Conservation (phyloP, 495 filamentous ascomycete genomes). For the Aspergillus funiculosus region DNA sequence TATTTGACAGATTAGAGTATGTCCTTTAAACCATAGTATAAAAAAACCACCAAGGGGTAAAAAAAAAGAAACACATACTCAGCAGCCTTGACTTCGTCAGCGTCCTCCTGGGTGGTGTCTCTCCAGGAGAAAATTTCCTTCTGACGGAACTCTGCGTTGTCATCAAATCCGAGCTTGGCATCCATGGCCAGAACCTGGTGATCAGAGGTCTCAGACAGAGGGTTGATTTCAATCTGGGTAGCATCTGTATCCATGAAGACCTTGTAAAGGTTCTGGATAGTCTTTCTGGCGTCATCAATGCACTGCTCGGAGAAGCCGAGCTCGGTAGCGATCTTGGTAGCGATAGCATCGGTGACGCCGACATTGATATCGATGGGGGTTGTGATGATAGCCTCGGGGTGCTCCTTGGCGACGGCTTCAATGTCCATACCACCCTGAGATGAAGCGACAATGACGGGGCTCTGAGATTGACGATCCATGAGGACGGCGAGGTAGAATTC, state of each 20-base stretch:
- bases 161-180: conserved; percentile 94
- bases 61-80: conserved; percentile 48
- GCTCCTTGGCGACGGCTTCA: conserved; percentile 96
- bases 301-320: conserved; percentile 97
- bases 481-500: conserved; percentile 98
- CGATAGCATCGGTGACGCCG: conserved; percentile 93
- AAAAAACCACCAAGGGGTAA: neutral
- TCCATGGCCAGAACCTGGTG: conserved; percentile 98
- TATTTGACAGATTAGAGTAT: conserved; percentile 24
- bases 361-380: conserved; percentile 88
- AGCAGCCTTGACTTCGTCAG: conserved; percentile 94
- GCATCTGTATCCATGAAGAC: conserved; percentile 97
- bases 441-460: conserved; percentile 92
- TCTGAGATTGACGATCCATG: conserved; percentile 91
- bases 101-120: conserved; percentile 90
- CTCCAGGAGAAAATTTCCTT: conserved; percentile 92
- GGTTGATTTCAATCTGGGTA: conserved; percentile 99
- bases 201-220: conserved; percentile 91
- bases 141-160: conserved; percentile 98
- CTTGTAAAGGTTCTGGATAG: conserved; percentile 97
- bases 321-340: conserved; percentile 79
- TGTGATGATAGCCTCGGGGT: conserved; percentile 88
- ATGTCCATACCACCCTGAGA: conserved; percentile 99
- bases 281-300: conserved; percentile 86
- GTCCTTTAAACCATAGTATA: neutral